A percentile compares a stretch with the other conserved stretches of the same genome.
These are phyloP conservation scores for Cytospora paraplurivora DNA, from an alignment of 2,329 filamentous ascomycete species.

Conservation along the genomic window DNA sequence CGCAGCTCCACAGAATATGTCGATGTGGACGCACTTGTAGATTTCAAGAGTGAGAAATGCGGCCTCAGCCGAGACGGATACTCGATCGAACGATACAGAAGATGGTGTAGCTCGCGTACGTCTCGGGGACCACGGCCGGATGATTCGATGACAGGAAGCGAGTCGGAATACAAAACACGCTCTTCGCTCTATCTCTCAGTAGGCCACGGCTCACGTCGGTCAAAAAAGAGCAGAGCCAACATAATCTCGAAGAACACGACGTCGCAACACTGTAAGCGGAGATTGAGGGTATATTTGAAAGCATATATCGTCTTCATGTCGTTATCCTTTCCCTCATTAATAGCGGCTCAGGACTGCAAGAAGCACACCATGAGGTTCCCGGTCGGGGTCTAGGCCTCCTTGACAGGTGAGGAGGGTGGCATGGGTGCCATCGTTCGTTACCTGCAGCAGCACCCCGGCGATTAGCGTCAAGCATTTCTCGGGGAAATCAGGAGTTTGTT, in stretches of 20 bases:
- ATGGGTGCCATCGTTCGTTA: slow-evolving; percentile 1
- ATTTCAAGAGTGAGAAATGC: background rate
- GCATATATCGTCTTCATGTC: background rate
- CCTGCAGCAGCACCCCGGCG: slow-evolving; percentile 12
- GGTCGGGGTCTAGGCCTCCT: background rate
- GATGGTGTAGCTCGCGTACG: background rate
- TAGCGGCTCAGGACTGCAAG: background rate
- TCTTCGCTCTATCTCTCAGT: background rate
- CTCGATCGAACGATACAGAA: background rate
- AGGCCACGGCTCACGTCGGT: slow-evolving; percentile 9
- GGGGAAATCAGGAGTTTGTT: background rate
- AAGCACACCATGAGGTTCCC: background rate
- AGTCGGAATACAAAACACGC: slow-evolving; percentile 16
- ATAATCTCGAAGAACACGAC: background rate
- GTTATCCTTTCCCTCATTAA: background rate
- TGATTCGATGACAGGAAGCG: background rate
- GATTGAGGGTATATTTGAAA: background rate
- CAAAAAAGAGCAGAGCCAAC: slow-evolving; percentile 3
- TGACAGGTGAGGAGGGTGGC: background rate
- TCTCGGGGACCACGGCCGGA: background rate
- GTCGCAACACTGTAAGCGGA: background rate
- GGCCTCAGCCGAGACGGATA: background rate
- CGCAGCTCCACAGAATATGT: slow-evolving; percentile 18
- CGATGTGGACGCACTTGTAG: slow-evolving; percentile 1
- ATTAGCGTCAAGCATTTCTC: background rate